Base-by-base conservation (phyloP, 1,284 basidiomycete genomes). In the Trichosporon faecale region DNA sequence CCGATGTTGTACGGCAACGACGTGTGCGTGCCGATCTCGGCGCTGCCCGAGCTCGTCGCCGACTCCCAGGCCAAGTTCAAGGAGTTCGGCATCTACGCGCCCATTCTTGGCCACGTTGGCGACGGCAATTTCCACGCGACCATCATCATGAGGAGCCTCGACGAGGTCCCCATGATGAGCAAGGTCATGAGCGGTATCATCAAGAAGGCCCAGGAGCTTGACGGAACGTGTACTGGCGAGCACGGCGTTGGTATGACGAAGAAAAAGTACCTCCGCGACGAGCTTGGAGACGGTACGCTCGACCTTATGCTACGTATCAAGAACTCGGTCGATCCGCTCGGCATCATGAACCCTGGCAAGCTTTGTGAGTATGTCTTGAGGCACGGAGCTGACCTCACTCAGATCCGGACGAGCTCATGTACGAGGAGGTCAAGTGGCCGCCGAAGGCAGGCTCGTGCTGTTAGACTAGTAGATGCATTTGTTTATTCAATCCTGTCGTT, bases 231-330 rank as follows among this genome's bases (percentile, higher is more conserved):
- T 68, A 85, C 84, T 2, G 92, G 92, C 5, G 74, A 94, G 78
- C 92, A 94, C 77, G 92, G 93, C 2, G 89, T 93, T 18, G 91
- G 92, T 1, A 83, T 92, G 21, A 91, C 90, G n/a, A 92, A 92
- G 85, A 90, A 75, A 72, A 74, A 71, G 65, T 86, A 84, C 72
- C 86, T 94, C 0, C 79, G 84, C 14, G 86, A 88, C 49, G 92
- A 94, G 80, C 87, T 94, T 1, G 92, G 92, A 0, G 85, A 87
- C 68, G 88, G 88, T 8, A 93, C 91, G 0, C 88, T 94, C 11
- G 86, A 87, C 49, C 84, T 94, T 18, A 92, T 94, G 92, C 87
- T 87, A 79, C 87, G 85, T 1, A 86, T 94, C 72, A 94, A 94
- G 80, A 83, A 82, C 37, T 86, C 89, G 2, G 65, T 94, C 27